phyloP scores from a whole-genome alignment of 345 rosid species.

The Euphorbia tirucalli region DNA sequence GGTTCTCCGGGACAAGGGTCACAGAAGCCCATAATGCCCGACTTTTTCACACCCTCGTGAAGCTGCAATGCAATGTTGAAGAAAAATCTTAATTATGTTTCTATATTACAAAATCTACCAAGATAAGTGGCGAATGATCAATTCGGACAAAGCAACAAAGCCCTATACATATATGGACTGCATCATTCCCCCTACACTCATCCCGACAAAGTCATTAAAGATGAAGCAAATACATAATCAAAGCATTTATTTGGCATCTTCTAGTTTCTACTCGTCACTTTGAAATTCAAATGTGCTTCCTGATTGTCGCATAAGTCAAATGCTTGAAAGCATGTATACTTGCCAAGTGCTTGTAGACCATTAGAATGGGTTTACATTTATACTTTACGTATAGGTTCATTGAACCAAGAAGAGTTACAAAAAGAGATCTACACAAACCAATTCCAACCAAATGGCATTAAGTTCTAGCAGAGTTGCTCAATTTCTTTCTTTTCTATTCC shows the following conservation, averaged over 20 bases:
- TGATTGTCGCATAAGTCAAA: too few species aligned
- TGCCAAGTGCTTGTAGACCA: too few species aligned
- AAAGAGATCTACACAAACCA: too few species aligned
- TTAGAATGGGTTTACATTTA: too few species aligned
- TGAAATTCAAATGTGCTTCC: too few species aligned
- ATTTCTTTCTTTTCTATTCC: neutral
- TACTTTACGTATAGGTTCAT: too few species aligned
- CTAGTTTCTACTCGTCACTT: too few species aligned
- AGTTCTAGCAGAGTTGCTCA: too few species aligned
- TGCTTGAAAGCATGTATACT: too few species aligned
- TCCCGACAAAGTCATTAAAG: neutral
- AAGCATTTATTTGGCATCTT: neutral
- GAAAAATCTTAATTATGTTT: conserved; percentile 1
- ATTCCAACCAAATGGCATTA: too few species aligned
- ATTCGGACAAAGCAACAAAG: neutral
- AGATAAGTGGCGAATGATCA: neutral
- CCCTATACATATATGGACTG: neutral
- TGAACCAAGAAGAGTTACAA: too few species aligned
- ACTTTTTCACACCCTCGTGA: conserved; percentile 89
- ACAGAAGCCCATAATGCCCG: conserved; percentile 95
- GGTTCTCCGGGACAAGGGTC: conserved; percentile 92
- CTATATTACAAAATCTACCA: neutral
- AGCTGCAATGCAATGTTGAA: conserved; percentile 43
- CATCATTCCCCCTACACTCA: neutral
- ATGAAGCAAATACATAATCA: neutral